These are phyloP conservation scores for Ganoderma meredithae DNA, from an alignment of 1,284 basidiomycete species.

Conservation along the genomic window DNA sequence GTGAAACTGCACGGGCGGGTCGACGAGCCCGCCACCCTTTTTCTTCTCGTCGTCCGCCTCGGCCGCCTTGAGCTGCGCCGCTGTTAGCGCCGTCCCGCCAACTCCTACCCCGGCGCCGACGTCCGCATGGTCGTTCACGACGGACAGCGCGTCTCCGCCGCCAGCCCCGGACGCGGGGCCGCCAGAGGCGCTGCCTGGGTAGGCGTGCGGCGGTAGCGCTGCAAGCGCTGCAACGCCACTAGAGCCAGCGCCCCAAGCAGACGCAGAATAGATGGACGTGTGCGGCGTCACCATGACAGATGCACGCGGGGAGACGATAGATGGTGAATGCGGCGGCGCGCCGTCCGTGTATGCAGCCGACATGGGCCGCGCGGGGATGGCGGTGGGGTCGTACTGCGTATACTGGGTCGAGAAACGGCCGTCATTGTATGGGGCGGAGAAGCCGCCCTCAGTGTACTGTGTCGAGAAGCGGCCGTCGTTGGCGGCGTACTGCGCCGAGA, in stretches of 20 bases:
- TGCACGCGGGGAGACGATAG: background rate
- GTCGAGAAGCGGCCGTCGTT: background rate
- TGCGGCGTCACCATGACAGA: background rate
- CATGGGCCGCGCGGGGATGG: conserved; percentile 6
- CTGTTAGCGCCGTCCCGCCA: conserved; percentile 14
- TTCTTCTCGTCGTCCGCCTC: conserved; percentile 21
- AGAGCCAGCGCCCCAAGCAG: conserved; percentile 1
- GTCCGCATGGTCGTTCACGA: conserved; percentile 27
- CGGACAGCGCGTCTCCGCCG: conserved; percentile 20
- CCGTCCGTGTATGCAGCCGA: background rate
- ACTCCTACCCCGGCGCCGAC: background rate
- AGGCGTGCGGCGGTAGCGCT: conserved; percentile 8
- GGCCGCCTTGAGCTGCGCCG: conserved; percentile 32
- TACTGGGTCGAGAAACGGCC: conserved; percentile 9
- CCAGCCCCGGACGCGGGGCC: conserved; percentile 12
- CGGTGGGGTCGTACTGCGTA: conserved; percentile 23
- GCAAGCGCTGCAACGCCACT: background rate
- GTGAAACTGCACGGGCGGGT: conserved; percentile 28
- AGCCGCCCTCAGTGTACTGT: background rate
- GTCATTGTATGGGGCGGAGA: background rate
- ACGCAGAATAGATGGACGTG: background rate
- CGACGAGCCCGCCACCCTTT: background rate
- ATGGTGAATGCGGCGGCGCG: background rate
- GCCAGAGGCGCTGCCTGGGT: conserved; percentile 3
- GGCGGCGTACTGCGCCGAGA: conserved; percentile 1